These are phyloP conservation scores for Cladosporium colombiae DNA, from an alignment of 2,329 filamentous ascomycete species.

Conservation along the genomic window DNA sequence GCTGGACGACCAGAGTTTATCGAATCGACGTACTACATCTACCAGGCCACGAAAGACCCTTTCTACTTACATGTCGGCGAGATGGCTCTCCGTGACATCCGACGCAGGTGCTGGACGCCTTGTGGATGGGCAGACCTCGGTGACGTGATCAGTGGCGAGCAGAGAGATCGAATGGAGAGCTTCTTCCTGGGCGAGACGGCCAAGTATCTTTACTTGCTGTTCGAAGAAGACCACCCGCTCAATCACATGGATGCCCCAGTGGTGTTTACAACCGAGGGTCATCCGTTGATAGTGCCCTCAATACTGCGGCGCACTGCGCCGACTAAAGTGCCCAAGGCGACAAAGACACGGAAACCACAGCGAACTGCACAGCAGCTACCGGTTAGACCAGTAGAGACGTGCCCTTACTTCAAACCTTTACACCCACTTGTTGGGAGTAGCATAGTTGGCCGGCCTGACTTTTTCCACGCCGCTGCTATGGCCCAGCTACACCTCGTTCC, in stretches of 20 bases:
- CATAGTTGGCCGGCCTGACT: slow-evolving; percentile 74
- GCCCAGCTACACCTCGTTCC: slow-evolving; percentile 79
- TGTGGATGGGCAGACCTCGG: slow-evolving; percentile 90
- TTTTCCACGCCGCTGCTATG: slow-evolving; percentile 87
- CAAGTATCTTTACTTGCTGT: slow-evolving; percentile 92
- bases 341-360: slow-evolving; percentile 12
- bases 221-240: slow-evolving; percentile 80
- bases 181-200: slow-evolving; percentile 97
- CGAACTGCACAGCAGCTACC: slow-evolving; percentile 9
- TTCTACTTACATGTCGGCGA: slow-evolving; percentile 97
- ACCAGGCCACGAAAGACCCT: slow-evolving; percentile 86
- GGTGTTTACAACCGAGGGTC: slow-evolving; percentile 95
- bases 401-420: slow-evolving; percentile 62
- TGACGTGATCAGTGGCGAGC: slow-evolving; percentile 66
- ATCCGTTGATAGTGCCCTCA: slow-evolving; percentile 73
- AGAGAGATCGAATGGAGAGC: slow-evolving; percentile 95
- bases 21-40: slow-evolving; percentile 95
- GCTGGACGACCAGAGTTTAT: slow-evolving; percentile 94
- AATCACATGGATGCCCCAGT: slow-evolving; percentile 84
- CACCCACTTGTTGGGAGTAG: slow-evolving; percentile 73
- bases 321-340: neutral
- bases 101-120: slow-evolving; percentile 80
- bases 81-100: slow-evolving; percentile 89
- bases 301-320: slow-evolving; percentile 9
- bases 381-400: slow-evolving; percentile 52